These are phyloP conservation scores for Nephelium lappaceum DNA, from an alignment of 345 rosid genomes.

Conservation along the genomic window DNA sequence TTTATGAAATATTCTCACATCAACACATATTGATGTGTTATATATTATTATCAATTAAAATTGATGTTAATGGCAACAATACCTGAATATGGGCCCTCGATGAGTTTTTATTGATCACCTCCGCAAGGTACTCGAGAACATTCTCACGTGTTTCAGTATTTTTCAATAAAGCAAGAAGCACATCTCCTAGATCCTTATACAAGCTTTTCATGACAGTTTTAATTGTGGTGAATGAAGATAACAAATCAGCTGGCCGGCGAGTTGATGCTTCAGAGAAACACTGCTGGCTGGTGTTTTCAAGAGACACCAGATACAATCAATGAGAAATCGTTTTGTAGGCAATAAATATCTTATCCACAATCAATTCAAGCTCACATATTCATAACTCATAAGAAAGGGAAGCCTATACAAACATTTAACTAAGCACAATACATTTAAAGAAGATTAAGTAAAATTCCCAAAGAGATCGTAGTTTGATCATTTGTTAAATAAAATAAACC, in stretches of 20 bases:
- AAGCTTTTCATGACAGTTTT: conserved; percentile 79
- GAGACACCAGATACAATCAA: conserved; percentile 17
- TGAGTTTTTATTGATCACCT: conserved; percentile 89
- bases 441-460: neutral
- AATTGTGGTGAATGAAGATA: conserved; percentile 88
- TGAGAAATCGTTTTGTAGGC: neutral
- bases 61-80: neutral
- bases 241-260: conserved; percentile 74
- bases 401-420: neutral
- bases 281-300: conserved; percentile 70
- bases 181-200: conserved; percentile 70
- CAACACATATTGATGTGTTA: neutral
- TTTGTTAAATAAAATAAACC: too few species aligned
- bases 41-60: neutral
- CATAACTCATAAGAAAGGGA: neutral
- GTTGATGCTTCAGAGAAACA: conserved; percentile 92
- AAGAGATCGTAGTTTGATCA: neutral
- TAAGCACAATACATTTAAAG: neutral
- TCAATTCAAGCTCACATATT: neutral
- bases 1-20: neutral
- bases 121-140: conserved; percentile 93
- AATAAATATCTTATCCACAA: neutral
- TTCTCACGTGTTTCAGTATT: conserved; percentile 73
- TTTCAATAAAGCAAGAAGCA: conserved; percentile 71
- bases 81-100: conserved; percentile 97